Percentiles rank a stretch among this genome's conserved stretches.
phyloP scores from a whole-genome alignment of 2,329 filamentous ascomycete genomes.

The Xylaria multiplex region DNA sequence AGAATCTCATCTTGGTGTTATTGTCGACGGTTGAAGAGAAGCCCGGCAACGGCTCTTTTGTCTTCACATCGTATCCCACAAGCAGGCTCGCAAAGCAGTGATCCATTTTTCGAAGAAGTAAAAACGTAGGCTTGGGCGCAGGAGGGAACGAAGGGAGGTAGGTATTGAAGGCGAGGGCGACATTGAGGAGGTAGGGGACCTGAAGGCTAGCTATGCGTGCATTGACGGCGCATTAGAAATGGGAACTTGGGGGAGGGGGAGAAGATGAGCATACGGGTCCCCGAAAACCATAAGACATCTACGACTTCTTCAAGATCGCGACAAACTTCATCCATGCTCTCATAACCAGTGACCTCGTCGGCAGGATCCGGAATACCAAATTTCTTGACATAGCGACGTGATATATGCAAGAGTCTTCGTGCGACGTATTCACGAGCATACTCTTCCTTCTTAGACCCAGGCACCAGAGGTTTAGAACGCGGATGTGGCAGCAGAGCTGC shows the following conservation, averaged over 20 bases:
- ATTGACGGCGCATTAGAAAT: conserved; percentile 11
- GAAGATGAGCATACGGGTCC: conserved; percentile 74
- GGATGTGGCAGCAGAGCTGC: conserved; percentile 63
- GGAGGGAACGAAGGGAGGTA: conserved; percentile 79
- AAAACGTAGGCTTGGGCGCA: conserved; percentile 73
- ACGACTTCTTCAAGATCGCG: conserved; percentile 78
- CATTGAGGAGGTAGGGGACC: conserved; percentile 81
- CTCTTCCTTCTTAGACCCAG: conserved; percentile 70
- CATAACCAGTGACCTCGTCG: conserved; percentile 63
- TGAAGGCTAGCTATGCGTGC: conserved; percentile 73
- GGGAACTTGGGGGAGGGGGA: not conserved
- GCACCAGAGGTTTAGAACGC: conserved; percentile 60
- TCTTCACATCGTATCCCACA: conserved; percentile 72
- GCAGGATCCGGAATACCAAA: conserved; percentile 57
- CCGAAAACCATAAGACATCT: conserved; percentile 86
- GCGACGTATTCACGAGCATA: conserved; percentile 68
- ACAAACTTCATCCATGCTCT: conserved; percentile 74
- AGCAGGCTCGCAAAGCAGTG: conserved; percentile 83
- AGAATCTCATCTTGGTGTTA: conserved; percentile 72
- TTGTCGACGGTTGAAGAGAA: conserved; percentile 60
- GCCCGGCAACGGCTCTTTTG: conserved; percentile 73
- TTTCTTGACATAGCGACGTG: conserved; percentile 70
- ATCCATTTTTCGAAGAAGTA: conserved; percentile 80
- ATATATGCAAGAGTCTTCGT: conserved; percentile 62
- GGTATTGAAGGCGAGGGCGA: conserved; percentile 77